Base-by-base conservation (phyloP, 2,329 filamentous ascomycete genomes). In the Colletotrichum lini region DNA sequence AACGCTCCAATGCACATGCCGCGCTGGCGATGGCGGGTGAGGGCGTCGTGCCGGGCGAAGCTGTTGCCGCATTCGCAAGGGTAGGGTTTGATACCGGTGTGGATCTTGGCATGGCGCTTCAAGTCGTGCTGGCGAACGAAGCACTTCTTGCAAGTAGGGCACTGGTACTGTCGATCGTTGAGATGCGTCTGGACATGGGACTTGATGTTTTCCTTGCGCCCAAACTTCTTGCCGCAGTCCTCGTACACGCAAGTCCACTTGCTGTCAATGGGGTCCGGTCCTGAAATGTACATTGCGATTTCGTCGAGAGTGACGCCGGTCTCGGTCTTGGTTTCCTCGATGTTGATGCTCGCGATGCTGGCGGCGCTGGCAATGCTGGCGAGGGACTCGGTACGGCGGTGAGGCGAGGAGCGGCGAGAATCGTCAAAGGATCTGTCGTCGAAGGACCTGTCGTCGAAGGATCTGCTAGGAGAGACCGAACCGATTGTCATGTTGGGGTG, bases 121-220 rank as follows among this genome's bases (percentile, higher is more conserved):
- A 98, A 90, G 80, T 99, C 96, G 80, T 99, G 96, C 77, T 98
- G 95, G 47, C 96, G 92, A 52, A 98, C 96, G 80, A 99, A 99
- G 83, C 95, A 96, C 84, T 98, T 98, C 63, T 93, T 88, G 84
- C 96, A 99, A 66, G 93, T 92, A 56, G 96, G 95, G 83, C 96
- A 99, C 81, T 94, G 92, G 84, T 94, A 99, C 80, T 98, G 96
- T 58, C 96, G 90, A 81, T 99, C 96, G 77, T 97, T 96, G 74
- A 99, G 91, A 82, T 99, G 96, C 4, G 96, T 99, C 83, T 99
- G 96, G 16, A 99, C 94, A 80, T 99, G 96, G 0, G 95, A 97
- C 80, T 98, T 97, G 85, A 98, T 98, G 83, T 99, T 98, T 82
- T 99, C 96, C 81, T 98, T 97, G 76, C 96, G 91, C n/a, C 95